A percentile compares a stretch with the other conserved stretches of the same genome.
Evolutionary conservation across 2,329 filamentous ascomycete species (phyloP).

Genomic region (Botrytis fragariae): DNA sequence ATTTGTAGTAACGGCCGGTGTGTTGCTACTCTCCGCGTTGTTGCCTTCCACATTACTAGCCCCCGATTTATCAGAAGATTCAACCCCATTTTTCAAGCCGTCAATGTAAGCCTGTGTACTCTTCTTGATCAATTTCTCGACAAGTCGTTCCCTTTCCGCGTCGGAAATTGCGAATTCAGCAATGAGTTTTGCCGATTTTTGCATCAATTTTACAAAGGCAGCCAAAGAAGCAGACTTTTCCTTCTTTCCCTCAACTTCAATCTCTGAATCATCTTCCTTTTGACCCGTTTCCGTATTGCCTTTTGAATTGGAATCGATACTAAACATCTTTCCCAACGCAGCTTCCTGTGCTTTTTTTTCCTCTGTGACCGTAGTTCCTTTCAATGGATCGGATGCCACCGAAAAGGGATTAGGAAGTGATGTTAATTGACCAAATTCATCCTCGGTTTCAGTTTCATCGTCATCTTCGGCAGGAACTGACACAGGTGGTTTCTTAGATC

Average conservation of each 20-base stretch:
- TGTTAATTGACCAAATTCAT: constrained; percentile 50
- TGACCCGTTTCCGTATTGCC: neutral
- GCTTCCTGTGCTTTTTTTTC: constrained; percentile 55
- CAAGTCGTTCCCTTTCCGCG: neutral
- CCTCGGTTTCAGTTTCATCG: constrained; percentile 54
- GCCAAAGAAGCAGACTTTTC: constrained; percentile 11
- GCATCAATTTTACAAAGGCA: neutral
- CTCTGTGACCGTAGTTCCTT: constrained; percentile 49
- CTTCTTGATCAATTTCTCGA: neutral
- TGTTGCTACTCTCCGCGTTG: neutral
- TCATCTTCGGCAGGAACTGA: constrained; percentile 45
- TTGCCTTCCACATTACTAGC: constrained; percentile 23
- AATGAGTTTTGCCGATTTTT: neutral
- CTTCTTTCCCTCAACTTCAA: constrained; percentile 11
- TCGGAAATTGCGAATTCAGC: neutral
- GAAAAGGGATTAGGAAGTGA: constrained; percentile 34
- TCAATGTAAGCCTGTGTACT: neutral
- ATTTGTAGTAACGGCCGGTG: neutral
- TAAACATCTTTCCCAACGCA: constrained; percentile 53
- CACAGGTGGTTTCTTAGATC: constrained; percentile 45
- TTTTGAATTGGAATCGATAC: constrained; percentile 42
- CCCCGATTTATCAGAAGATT: constrained; percentile 18
- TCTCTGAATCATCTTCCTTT: constrained; percentile 6
- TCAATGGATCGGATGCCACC: constrained; percentile 45
- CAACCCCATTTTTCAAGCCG: neutral